These are phyloP conservation scores for Penicillium paradoxum DNA, from an alignment of 495 filamentous ascomycete genomes.

Conservation along the genomic window DNA sequence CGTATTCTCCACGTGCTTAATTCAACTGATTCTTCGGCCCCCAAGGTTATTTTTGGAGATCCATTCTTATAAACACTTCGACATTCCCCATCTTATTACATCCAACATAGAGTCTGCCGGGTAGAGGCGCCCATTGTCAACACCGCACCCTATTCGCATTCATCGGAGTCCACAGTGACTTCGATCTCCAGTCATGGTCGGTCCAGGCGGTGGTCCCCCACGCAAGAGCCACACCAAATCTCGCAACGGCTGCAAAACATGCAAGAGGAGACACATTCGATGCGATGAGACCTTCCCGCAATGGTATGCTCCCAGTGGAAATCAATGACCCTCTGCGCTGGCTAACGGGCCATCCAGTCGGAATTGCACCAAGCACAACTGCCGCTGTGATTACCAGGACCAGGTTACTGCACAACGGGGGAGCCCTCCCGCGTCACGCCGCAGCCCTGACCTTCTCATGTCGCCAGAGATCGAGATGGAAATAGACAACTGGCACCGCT, in stretches of 20 bases:
- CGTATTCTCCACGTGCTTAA: constrained; percentile 22
- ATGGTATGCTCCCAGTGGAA: constrained; percentile 66
- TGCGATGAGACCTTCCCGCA: constrained; percentile 98
- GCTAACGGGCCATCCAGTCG: constrained; percentile 51
- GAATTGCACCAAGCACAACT: constrained; percentile 98
- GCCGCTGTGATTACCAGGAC: constrained; percentile 96
- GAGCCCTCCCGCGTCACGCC: constrained; percentile 59
- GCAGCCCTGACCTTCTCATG: constrained; percentile 75
- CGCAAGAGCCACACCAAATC: constrained; percentile 92
- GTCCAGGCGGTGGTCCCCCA: constrained; percentile 49
- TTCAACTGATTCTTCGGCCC: constrained; percentile 6
- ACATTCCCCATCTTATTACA: background rate
- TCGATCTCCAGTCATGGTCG: constrained; percentile 34
- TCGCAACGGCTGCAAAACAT: constrained; percentile 93
- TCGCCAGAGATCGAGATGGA: constrained; percentile 74
- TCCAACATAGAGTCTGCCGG: background rate
- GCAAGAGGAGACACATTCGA: constrained; percentile 94
- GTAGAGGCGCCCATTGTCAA: background rate
- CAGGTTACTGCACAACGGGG: constrained; percentile 52
- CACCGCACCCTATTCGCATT: no score
- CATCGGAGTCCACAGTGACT: background rate
- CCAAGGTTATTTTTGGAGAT: constrained; percentile 17
- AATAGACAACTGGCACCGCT: constrained; percentile 77
- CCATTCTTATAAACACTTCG: constrained; percentile 5
- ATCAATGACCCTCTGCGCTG: background rate